Percentiles rank a stretch among this genome's conserved stretches.
phyloP scores from a whole-genome alignment of 1,284 basidiomycete genomes.

The Leccinum fallax region DNA sequence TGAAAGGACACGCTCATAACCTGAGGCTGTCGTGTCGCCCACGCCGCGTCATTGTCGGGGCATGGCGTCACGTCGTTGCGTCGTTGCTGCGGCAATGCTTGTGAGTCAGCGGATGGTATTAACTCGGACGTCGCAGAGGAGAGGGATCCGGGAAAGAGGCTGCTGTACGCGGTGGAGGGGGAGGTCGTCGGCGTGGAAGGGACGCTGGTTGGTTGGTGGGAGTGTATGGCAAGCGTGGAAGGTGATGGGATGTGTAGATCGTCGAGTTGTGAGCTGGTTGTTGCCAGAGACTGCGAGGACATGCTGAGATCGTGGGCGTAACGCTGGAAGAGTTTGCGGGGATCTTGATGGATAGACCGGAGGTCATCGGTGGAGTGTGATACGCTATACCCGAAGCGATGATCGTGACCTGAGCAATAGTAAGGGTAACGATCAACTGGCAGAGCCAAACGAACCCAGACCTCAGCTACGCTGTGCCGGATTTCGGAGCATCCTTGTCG shows the following conservation, averaged over 20 bases:
- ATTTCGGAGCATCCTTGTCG: too few species aligned
- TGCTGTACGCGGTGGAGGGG: constrained; percentile 27
- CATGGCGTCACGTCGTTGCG: too few species aligned
- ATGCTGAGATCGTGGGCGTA: constrained; percentile 15
- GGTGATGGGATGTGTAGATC: constrained; percentile 12
- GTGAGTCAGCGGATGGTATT: constrained; percentile 7
- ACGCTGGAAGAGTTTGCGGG: constrained; percentile 14
- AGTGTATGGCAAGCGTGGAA: constrained; percentile 2
- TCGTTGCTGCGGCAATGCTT: too few species aligned
- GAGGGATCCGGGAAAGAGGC: constrained; percentile 19
- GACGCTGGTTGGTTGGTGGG: constrained; percentile 14
- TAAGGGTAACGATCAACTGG: too few species aligned
- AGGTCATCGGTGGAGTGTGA: constrained; percentile 19
- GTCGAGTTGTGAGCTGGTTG: constrained; percentile 9
- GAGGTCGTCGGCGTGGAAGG: constrained; percentile 34
- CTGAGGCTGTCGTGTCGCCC: too few species aligned
- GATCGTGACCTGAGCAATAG: too few species aligned
- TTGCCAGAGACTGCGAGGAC: constrained; percentile 25
- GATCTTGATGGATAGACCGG: constrained; percentile 5
- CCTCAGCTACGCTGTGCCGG: too few species aligned
- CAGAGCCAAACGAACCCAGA: too few species aligned
- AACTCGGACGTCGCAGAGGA: constrained; percentile 36
- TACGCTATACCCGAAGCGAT: too few species aligned
- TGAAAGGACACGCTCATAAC: too few species aligned
- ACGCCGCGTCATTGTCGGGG: too few species aligned